Evolutionary conservation across 345 rosid species (phyloP), one percentile per base, ranked within the genome.

Genomic region (Alliaria petiolata): DNA sequence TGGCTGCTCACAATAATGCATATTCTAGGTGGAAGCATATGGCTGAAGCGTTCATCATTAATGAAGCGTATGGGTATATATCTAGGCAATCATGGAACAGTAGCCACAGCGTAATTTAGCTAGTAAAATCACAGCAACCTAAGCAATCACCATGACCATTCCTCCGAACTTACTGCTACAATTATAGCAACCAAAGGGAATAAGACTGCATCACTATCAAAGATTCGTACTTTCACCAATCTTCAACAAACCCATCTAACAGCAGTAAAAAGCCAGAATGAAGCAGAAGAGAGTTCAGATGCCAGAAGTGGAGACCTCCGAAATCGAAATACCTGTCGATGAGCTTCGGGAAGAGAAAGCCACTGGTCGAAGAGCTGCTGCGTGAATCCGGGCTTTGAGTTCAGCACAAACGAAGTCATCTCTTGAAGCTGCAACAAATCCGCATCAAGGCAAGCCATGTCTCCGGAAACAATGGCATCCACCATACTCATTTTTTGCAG

Each of bases 321-420:
- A 66, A n/a, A 46, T 45, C 0, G 15, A 3, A 45, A 8, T 75
- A 93, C 99, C 92, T 89, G 86, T 39, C 86, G 89, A 71, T 81
- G 80, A 68, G 93, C 78, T 22, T 95, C 96, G 15, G 99, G 93
- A 14, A 95, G 92, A 5, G 96, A 78, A 53, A 95, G 95, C 99
- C 99, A 91, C 83, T 88, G 95, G 61, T 89, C 93, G 74, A 89
- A 95, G 71, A 95, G 90, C 70, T 63, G 80, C 65, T 85, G 92
- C 0, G 87, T 85, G 74, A 91, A 89, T 61, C 78, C 85, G 12
- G 95, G 89, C 67, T 83, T 82, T 8, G 96, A 86, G 81, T 83
- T 88, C 39, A 95, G 79, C 7, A 83, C 87, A 59, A 81, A 64
- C 0, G 99, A 89, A 60, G 98, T 77, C 77, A 93, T 78, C 83